Base-by-base conservation (phyloP, 345 rosid genomes). In the Lepidium aucheri region DNA sequence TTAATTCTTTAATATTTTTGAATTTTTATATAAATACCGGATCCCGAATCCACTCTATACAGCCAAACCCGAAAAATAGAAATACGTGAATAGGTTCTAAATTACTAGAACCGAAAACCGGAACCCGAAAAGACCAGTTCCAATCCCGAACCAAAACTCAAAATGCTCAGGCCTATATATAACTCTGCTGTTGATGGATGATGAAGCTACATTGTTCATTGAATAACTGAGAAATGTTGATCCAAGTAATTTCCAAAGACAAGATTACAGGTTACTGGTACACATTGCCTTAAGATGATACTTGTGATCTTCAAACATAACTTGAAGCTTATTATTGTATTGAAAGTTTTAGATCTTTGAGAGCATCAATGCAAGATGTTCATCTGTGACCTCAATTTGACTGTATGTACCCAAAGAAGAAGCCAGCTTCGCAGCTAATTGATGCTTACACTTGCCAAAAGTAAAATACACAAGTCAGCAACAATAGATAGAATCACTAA, bases 351-450 rank as follows among this genome's bases (percentile, higher is more conserved):
- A 73, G 20, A 73, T 73, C 67, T 60, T 82, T 10, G 89, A 77
- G 15, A 92, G 89, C 47, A 87, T 73, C 28, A 80, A 1, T 1
- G 88, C 90, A 34, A 92, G 84, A 78, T 90, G 76, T 57, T 85
- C 83, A 76, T 90, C 97, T 0, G 98, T 76, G 17, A 90, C 85
- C 60, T 74, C 72, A 26, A 80, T 78, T 54, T 86, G 79, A 50
- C 55, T 28, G 55, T 88, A 86, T 20, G 78, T 50, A 51, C 93
- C 88, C 58, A 90, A 39, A 24, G 87, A 82, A 20, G 70, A 80
- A 62, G 95, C 97, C 53, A 92, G 78, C 65, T 90, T 81, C 40
- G 90, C 94, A 53, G 98, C 94, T 65, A 92, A 45, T 65, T 89
- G 97, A 79, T 92, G 97, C 73, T 92, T 92, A 70, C 97, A 92